These are phyloP conservation scores for Amaranthus hypochondriacus DNA, from an alignment of 148 eudicot species.

Conservation along the genomic window DNA sequence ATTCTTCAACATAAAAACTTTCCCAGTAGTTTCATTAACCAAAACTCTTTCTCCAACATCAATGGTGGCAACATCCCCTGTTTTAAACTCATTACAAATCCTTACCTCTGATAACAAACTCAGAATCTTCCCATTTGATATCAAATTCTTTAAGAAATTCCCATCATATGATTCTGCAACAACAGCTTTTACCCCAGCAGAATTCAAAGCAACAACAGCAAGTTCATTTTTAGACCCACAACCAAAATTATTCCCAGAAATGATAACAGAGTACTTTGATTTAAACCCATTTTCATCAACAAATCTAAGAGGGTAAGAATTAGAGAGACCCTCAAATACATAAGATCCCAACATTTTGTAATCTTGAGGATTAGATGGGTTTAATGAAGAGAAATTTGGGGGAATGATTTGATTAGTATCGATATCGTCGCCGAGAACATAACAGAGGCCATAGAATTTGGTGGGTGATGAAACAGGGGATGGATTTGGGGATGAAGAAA, in stretches of 20 bases:
- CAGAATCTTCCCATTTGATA: not conserved
- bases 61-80: constrained; percentile 3
- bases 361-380: constrained; percentile 49
- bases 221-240: not conserved
- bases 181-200: constrained; percentile 3
- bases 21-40: constrained; percentile 6
- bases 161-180: constrained; percentile 7
- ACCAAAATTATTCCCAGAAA: constrained; percentile 11
- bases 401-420: constrained; percentile 88
- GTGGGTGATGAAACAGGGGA: not conserved
- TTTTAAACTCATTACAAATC: constrained; percentile 4
- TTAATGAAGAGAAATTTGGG: constrained; percentile 56
- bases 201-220: not conserved
- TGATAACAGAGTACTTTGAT: constrained; percentile 4
- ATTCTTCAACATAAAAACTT: constrained; percentile 1
- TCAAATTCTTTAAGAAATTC: not conserved
- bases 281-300: not conserved
- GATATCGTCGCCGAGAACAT: constrained; percentile 75
- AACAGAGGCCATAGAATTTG: not conserved
- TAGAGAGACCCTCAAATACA: not conserved
- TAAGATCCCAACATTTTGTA: constrained; percentile 3
- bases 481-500: not conserved
- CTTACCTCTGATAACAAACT: not conserved
- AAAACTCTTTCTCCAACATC: not conserved
- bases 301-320: not conserved